phyloP scores from a whole-genome alignment of 768 basidiomycete species.

The Collybia sp. region DNA sequence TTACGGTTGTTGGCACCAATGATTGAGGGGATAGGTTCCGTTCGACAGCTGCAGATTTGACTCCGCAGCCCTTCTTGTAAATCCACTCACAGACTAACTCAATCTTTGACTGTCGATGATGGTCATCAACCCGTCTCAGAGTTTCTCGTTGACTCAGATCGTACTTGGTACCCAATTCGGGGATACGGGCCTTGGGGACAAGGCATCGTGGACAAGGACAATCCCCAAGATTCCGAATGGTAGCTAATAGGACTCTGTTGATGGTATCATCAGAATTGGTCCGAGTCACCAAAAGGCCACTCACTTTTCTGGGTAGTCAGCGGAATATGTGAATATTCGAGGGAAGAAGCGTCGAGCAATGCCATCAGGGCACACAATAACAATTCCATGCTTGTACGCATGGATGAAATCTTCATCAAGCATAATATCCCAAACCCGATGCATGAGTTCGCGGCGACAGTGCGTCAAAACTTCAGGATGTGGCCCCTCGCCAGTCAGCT shows the following conservation, averaged over 20 bases:
- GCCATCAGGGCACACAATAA: constrained; percentile 24
- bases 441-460: constrained; percentile 27
- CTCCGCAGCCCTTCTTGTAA: constrained; percentile 17
- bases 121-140: constrained; percentile 4
- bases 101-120: constrained; percentile 5
- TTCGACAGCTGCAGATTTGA: constrained; percentile 21
- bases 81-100: constrained; percentile 14
- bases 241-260: constrained; percentile 14
- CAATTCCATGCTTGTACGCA: constrained; percentile 24
- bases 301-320: constrained; percentile 33
- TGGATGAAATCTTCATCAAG: constrained; percentile 18
- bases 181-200: constrained; percentile 4
- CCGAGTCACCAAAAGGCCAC: constrained; percentile 3
- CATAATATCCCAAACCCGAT: constrained; percentile 22
- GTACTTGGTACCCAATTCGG: constrained; percentile 4
- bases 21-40: constrained; percentile 18
- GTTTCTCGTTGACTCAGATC: neutral
- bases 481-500: constrained; percentile 4
- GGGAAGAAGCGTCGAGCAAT: constrained; percentile 21
- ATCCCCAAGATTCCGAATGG: constrained; percentile 11
- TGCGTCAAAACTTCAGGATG: constrained; percentile 18
- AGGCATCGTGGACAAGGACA: constrained; percentile 16
- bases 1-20: constrained; percentile 23
- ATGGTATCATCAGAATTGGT: too few relatives aligned
- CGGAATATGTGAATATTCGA: constrained; percentile 26